Evolutionary conservation across 2,329 filamentous ascomycete genomes (phyloP).

Genomic region (Orbilia oligospora): DNA sequence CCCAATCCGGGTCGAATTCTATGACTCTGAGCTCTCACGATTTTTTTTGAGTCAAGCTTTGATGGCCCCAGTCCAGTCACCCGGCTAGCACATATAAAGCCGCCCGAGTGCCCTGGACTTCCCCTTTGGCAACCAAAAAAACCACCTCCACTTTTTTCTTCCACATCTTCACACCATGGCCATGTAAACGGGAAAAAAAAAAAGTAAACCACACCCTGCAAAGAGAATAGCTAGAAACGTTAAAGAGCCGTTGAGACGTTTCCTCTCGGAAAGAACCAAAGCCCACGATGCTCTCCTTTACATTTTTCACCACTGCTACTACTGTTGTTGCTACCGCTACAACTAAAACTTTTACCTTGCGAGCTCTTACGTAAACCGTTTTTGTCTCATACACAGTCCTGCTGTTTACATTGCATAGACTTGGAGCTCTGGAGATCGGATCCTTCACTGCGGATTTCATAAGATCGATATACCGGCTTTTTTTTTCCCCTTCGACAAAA

Average conservation of each 20-base stretch:
- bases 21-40: constrained; percentile 37
- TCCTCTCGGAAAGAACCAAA: constrained; percentile 2
- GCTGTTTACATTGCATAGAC: too few relatives aligned
- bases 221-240: background rate
- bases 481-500: background rate
- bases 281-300: constrained; percentile 49
- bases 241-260: constrained; percentile 8
- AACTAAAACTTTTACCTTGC: background rate
- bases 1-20: background rate
- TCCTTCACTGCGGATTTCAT: too few relatives aligned
- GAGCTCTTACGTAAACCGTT: constrained; percentile 1
- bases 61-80: background rate
- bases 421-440: too few relatives aligned
- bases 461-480: background rate
- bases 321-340: constrained; percentile 15
- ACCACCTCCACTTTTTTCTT: constrained; percentile 44
- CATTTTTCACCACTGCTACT: constrained; percentile 18
- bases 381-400: too few relatives aligned
- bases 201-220: constrained; percentile 12
- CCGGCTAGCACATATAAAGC: constrained; percentile 54
- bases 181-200: constrained; percentile 26
- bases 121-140: constrained; percentile 33
- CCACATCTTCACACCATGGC: constrained; percentile 25
- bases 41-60: constrained; percentile 33
- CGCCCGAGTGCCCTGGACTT: constrained; percentile 48